phyloP scores from a whole-genome alignment of 1,284 basidiomycete species.

The Ceratobasidium sp. region DNA sequence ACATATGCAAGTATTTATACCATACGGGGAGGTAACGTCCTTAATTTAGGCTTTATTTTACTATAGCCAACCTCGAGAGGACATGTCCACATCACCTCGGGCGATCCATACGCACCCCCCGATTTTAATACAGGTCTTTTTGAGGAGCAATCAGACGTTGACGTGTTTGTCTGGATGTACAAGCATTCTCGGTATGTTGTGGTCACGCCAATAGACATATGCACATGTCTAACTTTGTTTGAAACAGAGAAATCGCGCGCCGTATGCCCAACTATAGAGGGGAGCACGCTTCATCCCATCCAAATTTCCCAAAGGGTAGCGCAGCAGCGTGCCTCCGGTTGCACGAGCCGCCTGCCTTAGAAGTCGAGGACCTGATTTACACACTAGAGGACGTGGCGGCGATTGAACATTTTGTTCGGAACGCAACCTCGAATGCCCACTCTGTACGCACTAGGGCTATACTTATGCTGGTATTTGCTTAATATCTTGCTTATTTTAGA shows the following conservation, averaged over 20 bases:
- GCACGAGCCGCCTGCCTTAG: slow-evolving; percentile 59
- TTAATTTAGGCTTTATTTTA: background rate
- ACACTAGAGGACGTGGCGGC: slow-evolving; percentile 68
- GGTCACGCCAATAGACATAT: background rate
- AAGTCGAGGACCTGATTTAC: slow-evolving; percentile 66
- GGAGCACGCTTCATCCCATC: slow-evolving; percentile 61
- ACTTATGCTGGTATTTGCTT: background rate
- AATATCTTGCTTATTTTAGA: too few species aligned
- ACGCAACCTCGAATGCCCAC: too few species aligned
- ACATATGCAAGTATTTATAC: background rate
- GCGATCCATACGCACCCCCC: slow-evolving; percentile 51
- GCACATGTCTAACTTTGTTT: slow-evolving; percentile 41
- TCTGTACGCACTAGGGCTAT: slow-evolving; percentile 51
- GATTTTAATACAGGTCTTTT: slow-evolving; percentile 52
- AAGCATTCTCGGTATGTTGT: slow-evolving; percentile 63
- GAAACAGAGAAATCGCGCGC: slow-evolving; percentile 67
- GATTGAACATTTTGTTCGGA: slow-evolving; percentile 62
- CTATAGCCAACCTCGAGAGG: slow-evolving; percentile 51
- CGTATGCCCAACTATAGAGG: slow-evolving; percentile 69
- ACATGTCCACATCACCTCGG: slow-evolving; percentile 51
- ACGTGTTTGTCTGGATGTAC: slow-evolving; percentile 67
- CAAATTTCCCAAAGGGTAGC: slow-evolving; percentile 64
- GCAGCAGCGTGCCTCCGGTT: slow-evolving; percentile 58
- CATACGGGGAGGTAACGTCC: background rate
- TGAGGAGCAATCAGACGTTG: slow-evolving; percentile 62